Evolutionary conservation across 2,329 filamentous ascomycete species (phyloP).

Genomic region (Apiospora koreana): DNA sequence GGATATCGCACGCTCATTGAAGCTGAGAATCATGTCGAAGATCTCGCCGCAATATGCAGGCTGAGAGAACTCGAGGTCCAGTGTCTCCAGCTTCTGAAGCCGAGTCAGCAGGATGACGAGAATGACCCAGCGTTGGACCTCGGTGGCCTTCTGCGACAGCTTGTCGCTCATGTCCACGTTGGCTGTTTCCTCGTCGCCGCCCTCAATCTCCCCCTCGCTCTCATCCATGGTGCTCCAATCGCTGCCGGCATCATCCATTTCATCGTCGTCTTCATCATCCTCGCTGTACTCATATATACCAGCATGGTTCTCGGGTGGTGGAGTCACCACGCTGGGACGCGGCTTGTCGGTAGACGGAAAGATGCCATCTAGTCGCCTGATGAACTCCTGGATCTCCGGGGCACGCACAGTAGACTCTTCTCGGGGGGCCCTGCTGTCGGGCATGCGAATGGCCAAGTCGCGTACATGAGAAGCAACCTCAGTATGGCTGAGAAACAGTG

Average conservation of each 20-base stretch:
- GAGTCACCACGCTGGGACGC: background rate
- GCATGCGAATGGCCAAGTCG: constrained; percentile 11
- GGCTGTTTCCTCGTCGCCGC: constrained; percentile 3
- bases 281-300: no score
- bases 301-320: background rate
- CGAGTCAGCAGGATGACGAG: constrained; percentile 13
- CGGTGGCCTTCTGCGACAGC: constrained; percentile 4
- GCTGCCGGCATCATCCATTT: background rate
- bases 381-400: background rate
- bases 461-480: constrained; percentile 12
- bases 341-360: background rate
- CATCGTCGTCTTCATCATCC: background rate
- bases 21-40: constrained; percentile 11
- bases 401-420: background rate
- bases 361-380: background rate
- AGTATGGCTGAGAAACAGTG: constrained; percentile 8
- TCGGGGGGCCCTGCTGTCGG: background rate
- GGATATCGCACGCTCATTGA: background rate
- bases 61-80: constrained; percentile 14
- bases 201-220: constrained; percentile 9
- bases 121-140: constrained; percentile 8
- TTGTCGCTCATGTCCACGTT: constrained; percentile 7
- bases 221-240: constrained; percentile 15
- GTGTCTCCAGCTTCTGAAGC: constrained; percentile 6
- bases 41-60: background rate